Evolutionary conservation across 108 stramenopile species (phyloP), one percentile per base, ranked within the genome.

Genomic region (Skeletonema tropicum): DNA sequence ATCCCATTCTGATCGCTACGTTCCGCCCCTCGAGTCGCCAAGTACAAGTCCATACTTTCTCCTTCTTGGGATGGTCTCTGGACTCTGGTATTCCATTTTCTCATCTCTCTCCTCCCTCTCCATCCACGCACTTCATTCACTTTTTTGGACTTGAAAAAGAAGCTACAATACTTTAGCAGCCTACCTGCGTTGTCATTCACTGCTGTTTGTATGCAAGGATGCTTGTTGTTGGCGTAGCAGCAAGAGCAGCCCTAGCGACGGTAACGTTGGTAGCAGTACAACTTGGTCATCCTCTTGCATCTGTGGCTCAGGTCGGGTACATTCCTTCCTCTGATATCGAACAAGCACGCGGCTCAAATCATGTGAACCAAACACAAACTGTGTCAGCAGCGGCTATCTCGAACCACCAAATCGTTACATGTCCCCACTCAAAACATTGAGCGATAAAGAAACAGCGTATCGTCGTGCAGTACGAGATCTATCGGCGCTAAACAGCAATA

Each of bases 331-430:
- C 52, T 5, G 2, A 55, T 23, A 55, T 55, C 6, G 9, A 21
- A 23, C 19, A 10, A 55, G 8, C 10, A 55, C 52, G 9, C 21
- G 52, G 19, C 52, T 55, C 52, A 55, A 2, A 55, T 21, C 52
- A 55, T 67, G 66, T 49, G 12, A 67, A 17, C 57, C 66, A 26
- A 62, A 62, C 61, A 76, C 31, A 2, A 78, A 78, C 33, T 78
- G 77, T 12, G 73, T 78, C 29, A 41, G 42, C 17, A 70, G 68
- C 12, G 68, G 57, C 67, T 79, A 79, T 60, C 11, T 29, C 1
- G 78, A 79, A 68, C 78, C 74, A 25, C 78, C 78, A 31, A 79
- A 79, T 60, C 48, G 78, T 8, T 79, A 79, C 67, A 68, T 78
- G 23, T 61, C 68, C 17, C 78, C 78, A 32, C 30, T 75, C 19